A percentile compares a stretch with the other conserved stretches of the same genome.
Conservation (phyloP, 1,284 basidiomycete species). For the Ceratobasidium sp. region DNA sequence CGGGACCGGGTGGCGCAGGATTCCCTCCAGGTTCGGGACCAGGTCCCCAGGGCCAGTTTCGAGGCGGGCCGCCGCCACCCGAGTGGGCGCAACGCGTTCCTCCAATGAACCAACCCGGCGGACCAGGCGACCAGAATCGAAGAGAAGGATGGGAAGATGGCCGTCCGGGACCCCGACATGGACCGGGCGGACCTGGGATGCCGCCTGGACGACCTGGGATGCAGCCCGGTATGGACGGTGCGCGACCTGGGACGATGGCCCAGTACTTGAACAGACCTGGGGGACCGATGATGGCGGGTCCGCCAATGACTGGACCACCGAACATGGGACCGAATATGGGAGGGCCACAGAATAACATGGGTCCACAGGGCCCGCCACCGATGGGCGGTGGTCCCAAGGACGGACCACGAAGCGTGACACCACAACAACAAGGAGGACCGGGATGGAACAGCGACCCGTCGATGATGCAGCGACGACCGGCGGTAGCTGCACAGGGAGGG, state of each 20-base stretch:
- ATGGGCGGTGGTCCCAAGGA: conserved; percentile 11
- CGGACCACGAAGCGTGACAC: conserved; percentile 2
- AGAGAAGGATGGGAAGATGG: conserved; percentile 9
- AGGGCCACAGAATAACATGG: not conserved
- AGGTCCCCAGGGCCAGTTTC: not conserved
- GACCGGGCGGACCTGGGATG: not conserved
- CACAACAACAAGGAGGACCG: not conserved
- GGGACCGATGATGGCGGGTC: not conserved
- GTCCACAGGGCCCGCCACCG: not conserved
- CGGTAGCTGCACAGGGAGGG: conserved; percentile 18
- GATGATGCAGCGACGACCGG: conserved; percentile 10
- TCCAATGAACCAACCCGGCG: not conserved
- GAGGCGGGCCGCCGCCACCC: not conserved
- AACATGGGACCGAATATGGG: not conserved
- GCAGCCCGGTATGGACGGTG: not conserved
- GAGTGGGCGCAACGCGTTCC: conserved; percentile 12
- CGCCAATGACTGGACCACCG: not conserved
- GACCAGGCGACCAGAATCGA: not conserved
- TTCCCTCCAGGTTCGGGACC: not conserved
- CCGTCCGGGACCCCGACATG: not conserved
- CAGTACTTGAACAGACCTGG: not conserved
- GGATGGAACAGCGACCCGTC: not conserved
- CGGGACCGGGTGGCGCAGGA: not conserved
- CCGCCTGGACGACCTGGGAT: conserved; percentile 1
- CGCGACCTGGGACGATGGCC: not conserved